Base-by-base conservation (phyloP, 2,329 filamentous ascomycete genomes). In the Juglanconis sp. region DNA sequence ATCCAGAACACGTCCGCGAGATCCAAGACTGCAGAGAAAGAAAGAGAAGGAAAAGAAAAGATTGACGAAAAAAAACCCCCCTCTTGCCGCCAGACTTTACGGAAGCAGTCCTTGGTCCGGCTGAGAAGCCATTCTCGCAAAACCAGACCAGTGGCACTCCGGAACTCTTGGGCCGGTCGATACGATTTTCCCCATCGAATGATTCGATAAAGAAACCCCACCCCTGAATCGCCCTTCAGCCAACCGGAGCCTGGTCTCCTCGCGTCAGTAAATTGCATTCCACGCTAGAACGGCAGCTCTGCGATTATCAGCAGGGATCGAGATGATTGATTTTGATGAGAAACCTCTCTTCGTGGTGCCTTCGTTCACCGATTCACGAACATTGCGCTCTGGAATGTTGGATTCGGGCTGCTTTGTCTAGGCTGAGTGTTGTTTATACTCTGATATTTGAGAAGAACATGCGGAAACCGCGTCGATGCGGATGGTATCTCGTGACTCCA, bases 211-310 rank as follows among this genome's bases (percentile, higher is more conserved):
- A 52, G 30, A 13, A 24, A 52, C 38, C 38, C 31, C 59, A 57
- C 50, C 51, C 44, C 51, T 50, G 32, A 50, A 35, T 52, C 13
- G 17, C 4, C 15, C 35, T 35, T 47, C 51, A 44, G 47, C 61
- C 61, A 61, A 58, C 53, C 50, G 30, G 51, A 47, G 58, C 34
- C 54, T n/a, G 11, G 50, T 32, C n/a, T 50, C n/a, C 30, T 31
- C 56, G 31, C 44, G 49, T 36, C 47, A 31, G 36, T 49, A 60
- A 57, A 63, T 61, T 63, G 51, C 58, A 15, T 34, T 47, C 40
- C 36, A 49, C 61, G 61, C 58, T 61, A 63, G 56, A 44, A 40
- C 48, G 38, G 38, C 58, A 42, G 50, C 48, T 52, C 53, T 51
- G 47, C 42, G 51, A 57, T 34, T 48, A 24, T 51, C 36, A 24